phyloP scores from a whole-genome alignment of 768 basidiomycete species.

The Podaxis rugospora region DNA sequence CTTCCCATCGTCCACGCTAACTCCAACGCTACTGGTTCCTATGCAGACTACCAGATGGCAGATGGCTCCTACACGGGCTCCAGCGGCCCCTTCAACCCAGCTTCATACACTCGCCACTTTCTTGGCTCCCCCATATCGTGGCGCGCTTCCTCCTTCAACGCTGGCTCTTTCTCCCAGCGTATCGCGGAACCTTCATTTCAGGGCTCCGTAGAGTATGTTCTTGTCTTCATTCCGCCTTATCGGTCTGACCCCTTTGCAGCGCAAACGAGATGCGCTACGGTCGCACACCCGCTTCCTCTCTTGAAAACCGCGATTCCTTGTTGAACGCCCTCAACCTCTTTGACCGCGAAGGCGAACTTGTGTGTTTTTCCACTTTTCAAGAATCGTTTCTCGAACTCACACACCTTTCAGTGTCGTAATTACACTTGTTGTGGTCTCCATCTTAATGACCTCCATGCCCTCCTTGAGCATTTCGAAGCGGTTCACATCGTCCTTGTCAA shows the following conservation, averaged over 20 bases:
- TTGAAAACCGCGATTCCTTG: slow-evolving; percentile 48
- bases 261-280: slow-evolving; percentile 28
- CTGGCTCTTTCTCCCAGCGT: slow-evolving; percentile 54
- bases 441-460: slow-evolving; percentile 48
- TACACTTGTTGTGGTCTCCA: slow-evolving; percentile 88
- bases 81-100: slow-evolving; percentile 55
- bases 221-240: background rate
- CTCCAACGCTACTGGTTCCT: slow-evolving; percentile 24
- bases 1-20: slow-evolving; percentile 27
- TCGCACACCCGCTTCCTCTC: slow-evolving; percentile 46
- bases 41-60: slow-evolving; percentile 31
- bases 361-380: slow-evolving; percentile 29
- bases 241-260: slow-evolving; percentile 13
- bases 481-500: slow-evolving; percentile 77
- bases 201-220: slow-evolving; percentile 61
- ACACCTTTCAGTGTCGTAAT: slow-evolving; percentile 61
- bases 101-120: slow-evolving; percentile 64
- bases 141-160: slow-evolving; percentile 60
- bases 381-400: background rate
- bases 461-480: slow-evolving; percentile 91
- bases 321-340: slow-evolving; percentile 64
- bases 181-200: slow-evolving; percentile 60
- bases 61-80: slow-evolving; percentile 45
- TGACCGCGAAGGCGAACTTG: slow-evolving; percentile 71
- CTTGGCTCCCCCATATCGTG: slow-evolving; percentile 73